Evolutionary conservation across 345 rosid genomes (phyloP).

Genomic region (Linum tenue): DNA sequence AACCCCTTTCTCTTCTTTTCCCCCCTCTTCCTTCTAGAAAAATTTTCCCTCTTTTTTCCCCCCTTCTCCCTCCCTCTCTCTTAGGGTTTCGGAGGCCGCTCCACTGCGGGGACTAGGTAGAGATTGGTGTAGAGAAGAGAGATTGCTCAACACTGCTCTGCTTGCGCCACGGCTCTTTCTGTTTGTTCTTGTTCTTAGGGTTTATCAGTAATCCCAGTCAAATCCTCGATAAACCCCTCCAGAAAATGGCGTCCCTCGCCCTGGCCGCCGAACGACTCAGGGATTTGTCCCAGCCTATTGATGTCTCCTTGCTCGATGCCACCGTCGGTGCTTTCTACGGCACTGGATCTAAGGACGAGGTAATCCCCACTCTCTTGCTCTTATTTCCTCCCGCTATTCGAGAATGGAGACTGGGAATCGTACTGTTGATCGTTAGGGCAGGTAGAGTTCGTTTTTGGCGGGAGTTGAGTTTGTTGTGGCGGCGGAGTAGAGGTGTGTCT

Average conservation of each 20-base stretch:
- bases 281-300: constrained; percentile 92
- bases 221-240: no score
- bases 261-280: constrained; percentile 97
- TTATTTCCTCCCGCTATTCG: background rate
- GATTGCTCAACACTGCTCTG: no score
- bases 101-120: background rate
- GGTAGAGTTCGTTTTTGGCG: background rate
- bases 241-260: constrained; percentile 22
- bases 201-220: constrained; percentile 12
- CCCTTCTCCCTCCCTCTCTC: constrained; percentile 20
- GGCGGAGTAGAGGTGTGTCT: background rate
- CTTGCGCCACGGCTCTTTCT: no score
- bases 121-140: no score
- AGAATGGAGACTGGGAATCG: background rate
- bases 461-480: background rate
- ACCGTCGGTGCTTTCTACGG: constrained; percentile 99
- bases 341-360: constrained; percentile 99
- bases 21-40: background rate
- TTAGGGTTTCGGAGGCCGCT: constrained; percentile 42
- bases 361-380: constrained; percentile 10
- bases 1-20: background rate
- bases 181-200: constrained; percentile 17
- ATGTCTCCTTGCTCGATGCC: constrained; percentile 82
- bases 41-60: constrained; percentile 6
- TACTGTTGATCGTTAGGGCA: background rate